These are phyloP conservation scores for Antrodiella citrinella DNA, from an alignment of 768 basidiomycete species.

Conservation along the genomic window DNA sequence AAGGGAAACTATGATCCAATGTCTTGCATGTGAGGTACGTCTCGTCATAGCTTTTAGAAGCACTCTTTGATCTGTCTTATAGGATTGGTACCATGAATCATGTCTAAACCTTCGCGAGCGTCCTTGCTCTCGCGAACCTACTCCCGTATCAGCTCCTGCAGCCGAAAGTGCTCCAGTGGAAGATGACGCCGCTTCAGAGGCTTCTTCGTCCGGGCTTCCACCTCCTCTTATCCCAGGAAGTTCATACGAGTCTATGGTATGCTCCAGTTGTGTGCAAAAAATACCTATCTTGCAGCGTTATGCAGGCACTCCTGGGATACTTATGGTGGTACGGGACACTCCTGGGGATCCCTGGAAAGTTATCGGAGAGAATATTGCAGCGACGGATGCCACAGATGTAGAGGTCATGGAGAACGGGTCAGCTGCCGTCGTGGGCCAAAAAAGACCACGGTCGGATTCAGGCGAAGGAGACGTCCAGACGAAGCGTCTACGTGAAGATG, in stretches of 20 bases:
- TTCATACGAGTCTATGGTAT: conserved; percentile 73
- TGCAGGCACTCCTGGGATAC: conserved; percentile 61
- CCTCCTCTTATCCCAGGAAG: conserved; percentile 56
- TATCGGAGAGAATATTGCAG: conserved; percentile 26
- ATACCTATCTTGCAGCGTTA: conserved; percentile 46
- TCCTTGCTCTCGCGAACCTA: conserved; percentile 40
- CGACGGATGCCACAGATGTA: conserved; percentile 22
- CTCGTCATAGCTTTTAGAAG: conserved; percentile 1
- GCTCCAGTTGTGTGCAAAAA: conserved; percentile 55
- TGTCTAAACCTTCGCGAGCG: conserved; percentile 73
- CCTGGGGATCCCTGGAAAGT: conserved; percentile 43
- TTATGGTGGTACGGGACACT: conserved; percentile 55
- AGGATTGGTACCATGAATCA: conserved; percentile 93
- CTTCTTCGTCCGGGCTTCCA: conserved; percentile 58
- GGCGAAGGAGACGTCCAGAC: conserved; percentile 27
- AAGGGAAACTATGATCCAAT: conserved; percentile 84
- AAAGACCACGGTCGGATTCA: conserved; percentile 34
- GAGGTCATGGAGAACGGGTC: conserved; percentile 13
- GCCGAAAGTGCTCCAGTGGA: conserved; percentile 18
- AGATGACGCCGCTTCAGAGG: conserved; percentile 48
- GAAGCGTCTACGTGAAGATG: conserved; percentile 36
- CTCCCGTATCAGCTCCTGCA: conserved; percentile 17
- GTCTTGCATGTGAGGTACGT: conserved; percentile 75
- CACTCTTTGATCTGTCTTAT: conserved; percentile 1
- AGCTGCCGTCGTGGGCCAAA: conserved; percentile 20